Evolutionary conservation across 805 yeast species (phyloP), one percentile per base, ranked within the genome.

Genomic region (Wickerhamiella dianesei): DNA sequence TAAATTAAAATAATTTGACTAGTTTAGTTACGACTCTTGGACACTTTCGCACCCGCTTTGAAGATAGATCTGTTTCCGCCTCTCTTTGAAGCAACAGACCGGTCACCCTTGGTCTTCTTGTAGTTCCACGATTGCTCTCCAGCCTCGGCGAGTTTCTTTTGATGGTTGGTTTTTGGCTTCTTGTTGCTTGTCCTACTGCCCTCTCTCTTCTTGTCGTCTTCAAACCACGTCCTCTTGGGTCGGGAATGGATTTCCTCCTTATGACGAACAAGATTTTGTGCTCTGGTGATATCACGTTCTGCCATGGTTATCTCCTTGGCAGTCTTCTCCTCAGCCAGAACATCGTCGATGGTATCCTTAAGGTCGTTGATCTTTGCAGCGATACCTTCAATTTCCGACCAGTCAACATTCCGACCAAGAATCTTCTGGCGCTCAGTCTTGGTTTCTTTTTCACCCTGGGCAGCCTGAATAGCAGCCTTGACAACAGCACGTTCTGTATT

Each of bases 201-300:
- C 8, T 21, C 41, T 8, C 16, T 39, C 35, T 48, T 67, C 32
- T 73, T 76, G 3, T 60, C 72, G 45, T 64, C 70, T 67, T 85
- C 89, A 64, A 92, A 89, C 99, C 99, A 92, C 0, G 98, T 92
- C 68, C 99, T 78, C 64, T 76, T 86, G 32, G 98, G 97, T 59
- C 96, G 76, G 1, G 95, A 69, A 53, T 76, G 74, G 59, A 92
- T 92, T 64, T 92, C 97, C 45, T 75, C 75, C 54, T 77, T 76
- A 57, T 83, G 87, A 59, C 75, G 81, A 52, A 92, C 66, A 62
- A 92, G 57, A 63, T 92, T 92, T 58, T 82, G 82, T 48, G 95
- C 95, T 63, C 82, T 85, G 53, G 74, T 75, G 42, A 89, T 64
- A 62, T 92, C 92, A 82, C 86, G 81, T 68, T 92, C 98, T 1